A percentile compares a stretch with the other conserved stretches of the same genome.
Conservation (phyloP, 2,329 filamentous ascomycete species). For the Cercospora brassicicola region DNA sequence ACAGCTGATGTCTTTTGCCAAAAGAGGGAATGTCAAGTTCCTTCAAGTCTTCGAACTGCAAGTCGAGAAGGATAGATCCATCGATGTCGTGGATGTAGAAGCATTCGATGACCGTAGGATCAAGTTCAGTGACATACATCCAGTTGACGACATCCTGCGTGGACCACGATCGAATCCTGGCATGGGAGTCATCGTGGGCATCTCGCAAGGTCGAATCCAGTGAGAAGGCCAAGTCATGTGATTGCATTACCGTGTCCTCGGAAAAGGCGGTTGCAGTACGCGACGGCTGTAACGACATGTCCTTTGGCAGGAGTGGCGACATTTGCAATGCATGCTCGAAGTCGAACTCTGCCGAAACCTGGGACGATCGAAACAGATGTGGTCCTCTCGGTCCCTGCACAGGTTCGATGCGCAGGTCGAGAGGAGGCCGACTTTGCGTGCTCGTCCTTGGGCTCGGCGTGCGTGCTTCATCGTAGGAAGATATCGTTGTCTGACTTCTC, state of each 20-base stretch:
- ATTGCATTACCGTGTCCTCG: conserved; percentile 36
- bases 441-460: conserved; percentile 67
- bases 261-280: conserved; percentile 47
- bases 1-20: conserved; percentile 74
- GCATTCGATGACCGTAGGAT: conserved; percentile 72
- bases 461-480: conserved; percentile 78
- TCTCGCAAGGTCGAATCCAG: conserved; percentile 30
- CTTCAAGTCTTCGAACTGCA: conserved; percentile 85
- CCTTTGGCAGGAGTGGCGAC: conserved; percentile 71
- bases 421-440: conserved; percentile 57
- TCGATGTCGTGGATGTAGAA: conserved; percentile 93
- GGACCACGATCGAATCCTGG: conserved; percentile 62
- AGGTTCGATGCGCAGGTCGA: conserved; percentile 64
- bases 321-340: conserved; percentile 61
- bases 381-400: conserved; percentile 81
- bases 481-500: conserved; percentile 80
- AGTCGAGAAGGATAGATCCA: conserved; percentile 79
- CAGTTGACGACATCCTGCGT: conserved; percentile 78
- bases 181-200: conserved; percentile 22
- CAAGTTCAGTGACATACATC: conserved; percentile 82
- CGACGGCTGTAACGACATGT: conserved; percentile 42
- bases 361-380: conserved; percentile 77
- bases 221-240: conserved; percentile 33
- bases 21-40: conserved; percentile 80
- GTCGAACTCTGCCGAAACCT: conserved; percentile 56